Percentiles rank a stretch among this genome's conserved stretches.
These are phyloP conservation scores for Ensete ventricosum DNA, from an alignment of 176 grass and related monocot genomes.

Conservation along the genomic window DNA sequence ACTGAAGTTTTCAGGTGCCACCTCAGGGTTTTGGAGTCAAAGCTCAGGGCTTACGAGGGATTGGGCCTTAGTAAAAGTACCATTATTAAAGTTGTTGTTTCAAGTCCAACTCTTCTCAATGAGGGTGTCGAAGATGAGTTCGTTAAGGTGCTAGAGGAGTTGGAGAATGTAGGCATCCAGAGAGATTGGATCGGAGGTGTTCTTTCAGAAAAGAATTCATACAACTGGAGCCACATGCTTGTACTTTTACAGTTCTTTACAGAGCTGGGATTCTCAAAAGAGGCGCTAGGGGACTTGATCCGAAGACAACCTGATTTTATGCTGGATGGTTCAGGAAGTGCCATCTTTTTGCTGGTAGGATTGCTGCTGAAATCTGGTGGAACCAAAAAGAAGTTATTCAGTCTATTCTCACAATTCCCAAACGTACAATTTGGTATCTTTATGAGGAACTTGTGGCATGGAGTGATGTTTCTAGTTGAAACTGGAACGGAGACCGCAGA, in stretches of 20 bases:
- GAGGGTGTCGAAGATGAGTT: constrained; percentile 21
- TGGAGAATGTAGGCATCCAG: constrained; percentile 35
- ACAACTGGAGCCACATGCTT: constrained; percentile 47
- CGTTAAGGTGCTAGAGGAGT: constrained; percentile 35
- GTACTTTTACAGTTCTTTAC: constrained; percentile 36
- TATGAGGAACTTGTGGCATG: constrained; percentile 25
- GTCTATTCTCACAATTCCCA: constrained; percentile 50
- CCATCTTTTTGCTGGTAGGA: constrained; percentile 26
- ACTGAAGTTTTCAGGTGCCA: constrained; percentile 25
- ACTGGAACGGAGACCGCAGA: constrained; percentile 25
- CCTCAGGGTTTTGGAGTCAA: constrained; percentile 29
- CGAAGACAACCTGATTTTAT: constrained; percentile 48
- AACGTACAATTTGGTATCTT: constrained; percentile 27
- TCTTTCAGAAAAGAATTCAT: constrained; percentile 30
- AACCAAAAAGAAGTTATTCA: constrained; percentile 31
- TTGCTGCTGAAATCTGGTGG: constrained; percentile 43
- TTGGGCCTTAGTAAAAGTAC: constrained; percentile 45
- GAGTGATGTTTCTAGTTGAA: constrained; percentile 32
- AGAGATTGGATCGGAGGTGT: constrained; percentile 42
- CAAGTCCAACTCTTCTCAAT: constrained; percentile 32
- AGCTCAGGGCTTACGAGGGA: constrained; percentile 43
- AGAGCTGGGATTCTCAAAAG: constrained; percentile 39
- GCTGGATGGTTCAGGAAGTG: constrained; percentile 51
- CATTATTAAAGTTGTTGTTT: constrained; percentile 46
- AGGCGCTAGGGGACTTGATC: constrained; percentile 34